Evolutionary conservation across 257 asterid species (phyloP).

Genomic region (Solanum tarijense): DNA sequence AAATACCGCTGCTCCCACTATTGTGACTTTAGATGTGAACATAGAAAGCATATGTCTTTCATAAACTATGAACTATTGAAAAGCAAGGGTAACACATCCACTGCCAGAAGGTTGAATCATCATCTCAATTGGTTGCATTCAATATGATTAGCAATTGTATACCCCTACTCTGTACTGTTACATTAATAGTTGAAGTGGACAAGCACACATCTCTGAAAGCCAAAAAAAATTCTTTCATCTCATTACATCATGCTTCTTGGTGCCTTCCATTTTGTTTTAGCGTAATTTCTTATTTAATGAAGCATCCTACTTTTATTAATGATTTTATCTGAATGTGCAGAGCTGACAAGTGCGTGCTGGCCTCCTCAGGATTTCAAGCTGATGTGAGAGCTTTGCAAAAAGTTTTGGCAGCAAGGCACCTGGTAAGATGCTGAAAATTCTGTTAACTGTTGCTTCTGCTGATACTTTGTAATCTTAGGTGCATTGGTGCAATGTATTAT

Average conservation of each 20-base stretch:
- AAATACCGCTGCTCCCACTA: background rate
- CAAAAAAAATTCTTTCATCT: background rate
- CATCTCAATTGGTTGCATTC: background rate
- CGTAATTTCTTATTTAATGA: background rate
- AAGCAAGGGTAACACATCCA: background rate
- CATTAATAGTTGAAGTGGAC: background rate
- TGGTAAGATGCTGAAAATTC: slow-evolving; percentile 18
- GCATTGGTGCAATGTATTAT: background rate
- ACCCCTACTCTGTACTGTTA: background rate
- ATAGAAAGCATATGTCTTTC: background rate
- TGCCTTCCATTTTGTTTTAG: background rate
- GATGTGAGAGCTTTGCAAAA: slow-evolving; percentile 93
- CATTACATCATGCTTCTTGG: background rate
- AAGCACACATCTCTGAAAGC: background rate
- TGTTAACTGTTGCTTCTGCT: background rate
- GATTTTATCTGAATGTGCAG: slow-evolving; percentile 20
- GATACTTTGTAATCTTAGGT: background rate
- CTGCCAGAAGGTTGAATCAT: background rate
- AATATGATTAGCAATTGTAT: background rate
- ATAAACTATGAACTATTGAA: background rate
- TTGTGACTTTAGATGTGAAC: background rate
- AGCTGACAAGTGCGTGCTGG: slow-evolving; percentile 75
- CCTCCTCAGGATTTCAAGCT: slow-evolving; percentile 97
- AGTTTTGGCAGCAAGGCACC: slow-evolving; percentile 30
- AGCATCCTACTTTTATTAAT: background rate